phyloP scores from a whole-genome alignment of 352 stramenopile species.

The Pythium pyrilobum region DNA sequence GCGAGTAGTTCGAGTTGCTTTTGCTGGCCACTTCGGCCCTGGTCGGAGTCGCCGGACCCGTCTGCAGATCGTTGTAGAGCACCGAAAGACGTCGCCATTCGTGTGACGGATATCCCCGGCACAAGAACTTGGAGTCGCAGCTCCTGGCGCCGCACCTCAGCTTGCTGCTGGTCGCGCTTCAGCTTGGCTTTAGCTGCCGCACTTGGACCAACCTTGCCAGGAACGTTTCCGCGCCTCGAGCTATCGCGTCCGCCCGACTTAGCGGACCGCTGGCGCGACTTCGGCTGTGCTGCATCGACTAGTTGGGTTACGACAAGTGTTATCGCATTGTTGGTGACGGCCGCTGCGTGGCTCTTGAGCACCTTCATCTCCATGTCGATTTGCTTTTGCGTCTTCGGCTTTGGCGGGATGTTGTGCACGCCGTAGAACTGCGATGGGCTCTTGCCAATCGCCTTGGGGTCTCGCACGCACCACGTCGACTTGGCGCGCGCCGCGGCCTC shows the following conservation, averaged over 20 bases:
- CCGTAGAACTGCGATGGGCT: constrained; percentile 45
- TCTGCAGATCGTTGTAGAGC: background rate
- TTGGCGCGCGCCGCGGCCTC: constrained; percentile 32
- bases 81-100: background rate
- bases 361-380: constrained; percentile 29
- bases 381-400: constrained; percentile 34
- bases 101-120: constrained; percentile 9
- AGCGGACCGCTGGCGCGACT: constrained; percentile 5
- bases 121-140: constrained; percentile 45
- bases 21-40: background rate
- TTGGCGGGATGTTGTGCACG: constrained; percentile 42
- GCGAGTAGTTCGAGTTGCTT: constrained; percentile 37
- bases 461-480: constrained; percentile 59
- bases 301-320: constrained; percentile 32
- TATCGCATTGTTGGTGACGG: constrained; percentile 30
- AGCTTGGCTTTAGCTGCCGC: constrained; percentile 15
- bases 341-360: constrained; percentile 19
- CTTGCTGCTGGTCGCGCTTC: constrained; percentile 31
- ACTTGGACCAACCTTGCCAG: background rate
- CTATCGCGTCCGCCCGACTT: constrained; percentile 3
- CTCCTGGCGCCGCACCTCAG: constrained; percentile 22
- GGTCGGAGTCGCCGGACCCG: background rate
- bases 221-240: constrained; percentile 5
- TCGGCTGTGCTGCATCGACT: constrained; percentile 13
- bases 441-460: constrained; percentile 34